Evolutionary conservation across 164 flowering plant species (phyloP), one percentile per base, ranked within the genome.

Genomic region (Liriodendron chinense): DNA sequence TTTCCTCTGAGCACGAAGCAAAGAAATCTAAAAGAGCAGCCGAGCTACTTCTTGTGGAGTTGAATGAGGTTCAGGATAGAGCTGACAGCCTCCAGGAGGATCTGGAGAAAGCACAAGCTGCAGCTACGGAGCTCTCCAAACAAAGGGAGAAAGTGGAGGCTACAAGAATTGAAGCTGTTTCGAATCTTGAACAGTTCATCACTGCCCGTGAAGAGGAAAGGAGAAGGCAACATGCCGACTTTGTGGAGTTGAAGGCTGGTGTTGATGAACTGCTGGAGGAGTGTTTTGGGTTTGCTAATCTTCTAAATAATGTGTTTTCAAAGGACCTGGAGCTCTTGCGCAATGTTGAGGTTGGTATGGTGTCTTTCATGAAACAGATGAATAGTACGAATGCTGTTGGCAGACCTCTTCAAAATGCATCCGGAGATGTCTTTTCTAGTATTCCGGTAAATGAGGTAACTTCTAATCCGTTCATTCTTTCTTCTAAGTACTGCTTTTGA

Each of bases 1-100:
- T 75, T 72, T 83, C 88, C 70, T 80, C 87, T n/a, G 90, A 90
- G 78, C 88, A 92, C 21, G 98, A 94, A 57, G 81, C 88, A 14
- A 86, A 75, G 82, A 96, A 92, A 83, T 88, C 96, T 57, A 93
- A 81, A 83, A 86, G 90, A 84, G 97, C 97, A 59, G 91, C 96
- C 59, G 96, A 94, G 78, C 85, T 96, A 63, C 92, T 96, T 28
- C 82, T 90, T 76, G 88, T 92, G 9, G 99, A 96, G 82, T 77
- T 96, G 85, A 92, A 94, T 86, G 99, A 92, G 78, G 98, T 94
- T 75, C 97, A 94, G 76, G 99, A 96, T 76, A 91, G 97, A 82
- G 91, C 88, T 81, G 98, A 94, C 76, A 72, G 67, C 74, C 90
- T 96, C 74, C 97, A 91, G 67, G 99, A 94, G 56, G 98, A 96